Conservation (phyloP, 2,329 filamentous ascomycete species). For the Cercospora sp. region DNA sequence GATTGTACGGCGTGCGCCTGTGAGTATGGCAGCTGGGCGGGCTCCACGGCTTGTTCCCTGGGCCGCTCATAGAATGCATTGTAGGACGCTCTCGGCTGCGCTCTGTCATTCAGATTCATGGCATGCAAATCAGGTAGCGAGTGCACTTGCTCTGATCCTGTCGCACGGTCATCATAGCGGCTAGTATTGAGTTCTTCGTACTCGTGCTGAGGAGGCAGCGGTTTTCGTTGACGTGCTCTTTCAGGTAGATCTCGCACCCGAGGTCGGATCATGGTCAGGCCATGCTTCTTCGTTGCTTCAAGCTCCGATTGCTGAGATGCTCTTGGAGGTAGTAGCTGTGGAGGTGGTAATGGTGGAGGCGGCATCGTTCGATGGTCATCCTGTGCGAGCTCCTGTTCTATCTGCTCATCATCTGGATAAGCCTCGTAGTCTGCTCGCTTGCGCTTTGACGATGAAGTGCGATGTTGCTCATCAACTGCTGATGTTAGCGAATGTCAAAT, state of each 20-base stretch:
- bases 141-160: neutral
- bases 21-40: neutral
- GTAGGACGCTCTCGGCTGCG: neutral
- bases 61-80: neutral
- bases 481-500: neutral
- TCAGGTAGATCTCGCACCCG: neutral
- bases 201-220: neutral
- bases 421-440: conserved; percentile 34
- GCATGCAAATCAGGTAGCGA: conserved; percentile 1
- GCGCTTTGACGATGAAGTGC: conserved; percentile 36
- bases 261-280: neutral
- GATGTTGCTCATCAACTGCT: conserved; percentile 22
- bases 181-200: neutral
- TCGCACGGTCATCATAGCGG: neutral
- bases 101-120: neutral
- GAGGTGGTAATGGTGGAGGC: conserved; percentile 15
- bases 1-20: neutral
- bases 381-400: neutral
- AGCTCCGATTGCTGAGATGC: neutral
- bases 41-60: neutral
- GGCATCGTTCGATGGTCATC: neutral
- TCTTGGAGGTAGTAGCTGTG: conserved; percentile 3
- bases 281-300: neutral
- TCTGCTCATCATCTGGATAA: conserved; percentile 22
- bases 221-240: neutral